Percentiles rank a stretch among this genome's conserved stretches.
phyloP scores from a whole-genome alignment of 495 filamentous ascomycete genomes.

The Bathelium albidoporum region DNA sequence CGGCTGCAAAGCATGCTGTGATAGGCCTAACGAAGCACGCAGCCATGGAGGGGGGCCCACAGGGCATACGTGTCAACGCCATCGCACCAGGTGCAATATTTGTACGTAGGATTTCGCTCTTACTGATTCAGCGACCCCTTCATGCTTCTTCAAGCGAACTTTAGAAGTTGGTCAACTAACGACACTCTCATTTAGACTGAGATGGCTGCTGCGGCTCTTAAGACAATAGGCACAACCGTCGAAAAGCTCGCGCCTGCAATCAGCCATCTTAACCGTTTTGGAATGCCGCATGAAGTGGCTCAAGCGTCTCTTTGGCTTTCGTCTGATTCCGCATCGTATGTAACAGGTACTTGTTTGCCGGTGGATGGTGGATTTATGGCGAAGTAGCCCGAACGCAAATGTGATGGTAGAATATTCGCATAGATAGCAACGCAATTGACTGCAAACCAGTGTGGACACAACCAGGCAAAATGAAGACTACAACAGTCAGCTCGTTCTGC shows the following conservation, averaged over 20 bases:
- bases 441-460: too few species aligned
- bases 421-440: too few species aligned
- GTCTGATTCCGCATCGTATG: constrained; percentile 25
- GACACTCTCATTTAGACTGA: constrained; percentile 24
- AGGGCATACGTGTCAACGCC: constrained; percentile 1
- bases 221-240: constrained; percentile 22
- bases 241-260: constrained; percentile 20
- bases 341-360: constrained; percentile 27
- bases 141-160: too few species aligned
- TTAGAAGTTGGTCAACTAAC: too few species aligned
- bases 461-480: too few species aligned
- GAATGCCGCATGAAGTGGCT: constrained; percentile 26
- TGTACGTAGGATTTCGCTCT: background rate
- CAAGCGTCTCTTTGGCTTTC: constrained; percentile 30
- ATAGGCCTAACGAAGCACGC: background rate
- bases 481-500: too few species aligned
- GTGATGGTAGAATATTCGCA: too few species aligned
- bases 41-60: constrained; percentile 9
- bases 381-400: background rate
- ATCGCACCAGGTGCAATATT: constrained; percentile 21
- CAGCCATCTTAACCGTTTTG: constrained; percentile 25
- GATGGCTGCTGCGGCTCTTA: constrained; percentile 22
- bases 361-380: constrained; percentile 25
- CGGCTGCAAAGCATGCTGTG: background rate
- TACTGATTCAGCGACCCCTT: background rate